A percentile compares a stretch with the other conserved stretches of the same genome.
phyloP scores from a whole-genome alignment of 169 alveolate genomes.

The Toxoplasma gondii region DNA sequence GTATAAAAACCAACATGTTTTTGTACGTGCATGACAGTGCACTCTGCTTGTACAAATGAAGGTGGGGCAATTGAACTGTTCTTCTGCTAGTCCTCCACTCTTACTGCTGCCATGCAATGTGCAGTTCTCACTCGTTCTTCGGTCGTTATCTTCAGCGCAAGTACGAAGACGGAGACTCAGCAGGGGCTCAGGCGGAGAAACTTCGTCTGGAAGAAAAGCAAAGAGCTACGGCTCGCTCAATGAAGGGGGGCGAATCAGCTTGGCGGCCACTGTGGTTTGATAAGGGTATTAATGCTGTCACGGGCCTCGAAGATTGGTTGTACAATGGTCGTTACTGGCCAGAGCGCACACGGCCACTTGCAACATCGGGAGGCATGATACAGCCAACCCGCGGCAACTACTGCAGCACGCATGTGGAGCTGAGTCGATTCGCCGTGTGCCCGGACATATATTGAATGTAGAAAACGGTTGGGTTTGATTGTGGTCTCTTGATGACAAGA shows the following conservation, averaged over 20 bases:
- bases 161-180: constrained; percentile 93
- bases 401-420: not conserved
- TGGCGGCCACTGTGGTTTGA: constrained; percentile 32
- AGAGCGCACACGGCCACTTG: not conserved
- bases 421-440: not conserved
- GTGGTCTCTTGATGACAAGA: no score
- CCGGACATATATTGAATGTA: not conserved
- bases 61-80: no score
- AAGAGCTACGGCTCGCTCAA: constrained; percentile 67
- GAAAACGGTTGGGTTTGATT: no score
- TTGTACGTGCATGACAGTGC: not conserved
- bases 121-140: no score
- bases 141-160: constrained; percentile 76
- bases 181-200: constrained; percentile 90
- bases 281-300: not conserved
- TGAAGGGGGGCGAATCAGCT: not conserved
- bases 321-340: constrained; percentile 40
- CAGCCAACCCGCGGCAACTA: not conserved
- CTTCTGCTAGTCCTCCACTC: no score
- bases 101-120: no score
- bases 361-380: not conserved
- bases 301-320: constrained; percentile 27
- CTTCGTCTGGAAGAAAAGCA: constrained; percentile 93
- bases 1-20: not conserved
- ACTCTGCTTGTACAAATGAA: not conserved